phyloP scores from a whole-genome alignment of 306 rosid genomes.

The Amphicarpaea edgeworthii region DNA sequence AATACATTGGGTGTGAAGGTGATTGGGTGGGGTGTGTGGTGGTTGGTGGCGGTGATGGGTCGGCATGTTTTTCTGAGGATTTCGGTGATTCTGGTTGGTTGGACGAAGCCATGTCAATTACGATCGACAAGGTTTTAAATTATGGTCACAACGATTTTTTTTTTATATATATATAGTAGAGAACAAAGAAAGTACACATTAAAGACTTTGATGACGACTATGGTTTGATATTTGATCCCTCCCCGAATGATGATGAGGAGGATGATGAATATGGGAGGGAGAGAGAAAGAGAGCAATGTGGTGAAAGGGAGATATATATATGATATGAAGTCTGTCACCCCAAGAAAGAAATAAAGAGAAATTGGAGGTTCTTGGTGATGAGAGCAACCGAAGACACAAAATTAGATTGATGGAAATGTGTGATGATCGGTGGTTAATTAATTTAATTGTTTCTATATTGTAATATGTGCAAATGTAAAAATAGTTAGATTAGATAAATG shows the following conservation, averaged over 20 bases:
- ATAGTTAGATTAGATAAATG: not conserved
- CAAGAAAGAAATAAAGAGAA: not conserved
- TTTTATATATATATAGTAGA: too few relatives aligned
- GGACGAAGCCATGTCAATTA: not conserved
- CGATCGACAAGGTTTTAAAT: not conserved
- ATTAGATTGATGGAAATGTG: slow-evolving; percentile 3
- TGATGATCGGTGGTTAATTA: not conserved
- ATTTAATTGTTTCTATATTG: slow-evolving; percentile 19
- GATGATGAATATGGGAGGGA: slow-evolving; percentile 17
- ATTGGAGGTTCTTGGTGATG: not conserved
- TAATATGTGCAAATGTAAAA: not conserved
- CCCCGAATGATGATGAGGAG: slow-evolving; percentile 19
- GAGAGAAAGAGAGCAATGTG: not conserved
- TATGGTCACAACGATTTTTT: too few relatives aligned
- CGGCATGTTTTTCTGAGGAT: not conserved
- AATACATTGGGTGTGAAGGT: slow-evolving; percentile 14
- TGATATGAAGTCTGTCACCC: not conserved
- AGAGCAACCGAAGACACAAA: not conserved
- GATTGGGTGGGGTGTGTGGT: not conserved
- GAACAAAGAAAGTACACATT: too few relatives aligned
- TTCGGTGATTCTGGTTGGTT: not conserved
- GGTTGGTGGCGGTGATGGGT: not conserved
- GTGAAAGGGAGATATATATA: not conserved
- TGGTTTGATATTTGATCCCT: not conserved
- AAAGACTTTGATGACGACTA: too few relatives aligned